Percentiles rank a stretch among this genome's conserved stretches.
Conservation (phyloP, 164 flowering plant species). For the Tetracentron sinense region DNA sequence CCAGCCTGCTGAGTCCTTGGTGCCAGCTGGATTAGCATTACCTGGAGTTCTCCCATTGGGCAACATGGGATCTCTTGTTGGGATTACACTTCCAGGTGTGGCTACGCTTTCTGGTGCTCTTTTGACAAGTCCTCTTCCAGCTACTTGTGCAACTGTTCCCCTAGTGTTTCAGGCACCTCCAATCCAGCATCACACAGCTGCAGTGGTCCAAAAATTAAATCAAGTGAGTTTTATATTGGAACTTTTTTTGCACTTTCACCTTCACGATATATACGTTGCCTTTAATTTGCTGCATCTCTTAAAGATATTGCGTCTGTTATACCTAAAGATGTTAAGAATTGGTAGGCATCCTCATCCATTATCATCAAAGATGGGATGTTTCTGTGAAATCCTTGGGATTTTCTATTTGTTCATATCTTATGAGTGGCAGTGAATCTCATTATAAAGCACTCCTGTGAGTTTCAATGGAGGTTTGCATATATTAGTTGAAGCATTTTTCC, state of each 20-base stretch:
- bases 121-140: conserved; percentile 29
- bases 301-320: too few relatives aligned
- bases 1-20: conserved; percentile 77
- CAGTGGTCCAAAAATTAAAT: conserved; percentile 43
- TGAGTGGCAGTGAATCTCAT: too few relatives aligned
- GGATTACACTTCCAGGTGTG: conserved; percentile 37
- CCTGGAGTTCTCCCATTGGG: conserved; percentile 47
- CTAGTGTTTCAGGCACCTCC: conserved; percentile 34
- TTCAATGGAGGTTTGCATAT: too few relatives aligned
- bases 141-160: conserved; percentile 24
- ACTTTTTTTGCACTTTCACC: not conserved
- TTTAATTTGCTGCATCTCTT: not conserved
- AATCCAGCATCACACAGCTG: conserved; percentile 40
- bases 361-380: not conserved
- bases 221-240: conserved; percentile 35
- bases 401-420: not conserved
- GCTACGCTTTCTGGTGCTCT: conserved; percentile 28
- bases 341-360: not conserved
- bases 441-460: too few relatives aligned
- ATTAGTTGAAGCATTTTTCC: too few relatives aligned
- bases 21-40: conserved; percentile 47
- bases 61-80: conserved; percentile 35
- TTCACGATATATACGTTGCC: not conserved
- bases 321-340: not conserved
- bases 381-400: not conserved